Evolutionary conservation across 2,329 filamentous ascomycete species (phyloP), one percentile per base, ranked within the genome.

Genomic region (Chrysoporthe cubensis): DNA sequence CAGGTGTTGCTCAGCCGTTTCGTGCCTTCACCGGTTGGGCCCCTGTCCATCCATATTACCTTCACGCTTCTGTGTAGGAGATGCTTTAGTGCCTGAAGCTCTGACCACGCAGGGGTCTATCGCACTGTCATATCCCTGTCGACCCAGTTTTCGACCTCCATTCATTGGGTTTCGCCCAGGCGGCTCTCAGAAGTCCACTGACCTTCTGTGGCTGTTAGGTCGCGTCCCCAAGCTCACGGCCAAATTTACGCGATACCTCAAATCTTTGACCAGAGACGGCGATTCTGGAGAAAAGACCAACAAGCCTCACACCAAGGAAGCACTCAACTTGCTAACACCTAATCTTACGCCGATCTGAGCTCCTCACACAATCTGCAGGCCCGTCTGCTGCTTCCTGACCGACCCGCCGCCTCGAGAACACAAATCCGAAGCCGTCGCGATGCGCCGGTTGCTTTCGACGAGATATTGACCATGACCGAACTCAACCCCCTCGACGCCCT

Each of bases 401-500:
- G 1, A 16, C 11, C 4, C 59, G 43, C 26, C 13, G 59, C 9
- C 26, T 37, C 65, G 42, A 26, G 26, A 52, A 43, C 21, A 37
- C 32, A 21, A 13, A 34, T 9, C 40, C 37, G 21, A 61, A 63
- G 54, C 44, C 37, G 60, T 58, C 64, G 68, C 67, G 58, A 73
- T 67, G 66, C 62, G 56, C 57, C 62, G 66, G 52, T 44, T 42
- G 37, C 42, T 32, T 32, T 57, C 63, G 32, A 63, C 46, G 37
- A 58, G 32, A 64, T 58, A 14, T 68, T 66, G 66, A 82, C 75
- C 72, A 95, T 96, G 93, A 88, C 90, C 78, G 90, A 91, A 76
- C 83, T 88, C 77, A 89, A 89, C 77, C 88, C 87, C 76, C 85
- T 96, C 76, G 90, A 90, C 76, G 88, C 89, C 79, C 88, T 98